phyloP scores from a whole-genome alignment of 2,329 filamentous ascomycete species.

The Fusarium oligoseptatum region DNA sequence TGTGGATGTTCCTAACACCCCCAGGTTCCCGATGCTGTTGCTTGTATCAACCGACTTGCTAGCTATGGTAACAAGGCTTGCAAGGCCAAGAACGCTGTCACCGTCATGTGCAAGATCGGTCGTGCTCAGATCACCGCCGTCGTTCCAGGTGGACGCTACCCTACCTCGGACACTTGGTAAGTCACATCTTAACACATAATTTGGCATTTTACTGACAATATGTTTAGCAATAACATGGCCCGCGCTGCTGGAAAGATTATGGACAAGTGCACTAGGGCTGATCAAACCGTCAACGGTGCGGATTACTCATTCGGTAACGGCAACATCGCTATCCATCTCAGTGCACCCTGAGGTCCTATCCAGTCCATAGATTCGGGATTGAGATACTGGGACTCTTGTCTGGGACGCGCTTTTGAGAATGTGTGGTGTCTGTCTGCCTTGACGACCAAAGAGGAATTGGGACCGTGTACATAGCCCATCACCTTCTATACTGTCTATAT shows the following conservation, averaged over 20 bases:
- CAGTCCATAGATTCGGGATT: neutral
- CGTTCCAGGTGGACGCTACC: neutral
- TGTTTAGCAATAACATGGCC: neutral
- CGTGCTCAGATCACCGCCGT: neutral
- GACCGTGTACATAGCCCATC: neutral
- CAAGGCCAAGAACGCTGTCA: neutral
- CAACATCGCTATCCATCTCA: neutral
- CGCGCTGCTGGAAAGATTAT: slow-evolving; percentile 3
- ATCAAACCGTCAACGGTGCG: neutral
- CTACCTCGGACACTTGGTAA: neutral
- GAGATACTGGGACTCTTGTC: neutral
- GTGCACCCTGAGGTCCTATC: neutral
- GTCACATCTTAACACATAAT: neutral
- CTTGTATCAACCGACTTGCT: neutral
- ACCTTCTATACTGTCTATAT: neutral
- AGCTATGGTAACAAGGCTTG: neutral
- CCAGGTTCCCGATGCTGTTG: neutral
- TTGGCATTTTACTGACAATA: neutral
- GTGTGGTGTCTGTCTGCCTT: neutral
- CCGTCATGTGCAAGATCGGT: neutral
- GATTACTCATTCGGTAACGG: neutral
- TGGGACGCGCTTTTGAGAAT: neutral
- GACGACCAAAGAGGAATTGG: neutral
- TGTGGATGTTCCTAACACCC: neutral
- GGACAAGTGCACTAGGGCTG: neutral